phyloP scores from a whole-genome alignment of 306 rosid genomes.

The Cyclanthera cordifolia region DNA sequence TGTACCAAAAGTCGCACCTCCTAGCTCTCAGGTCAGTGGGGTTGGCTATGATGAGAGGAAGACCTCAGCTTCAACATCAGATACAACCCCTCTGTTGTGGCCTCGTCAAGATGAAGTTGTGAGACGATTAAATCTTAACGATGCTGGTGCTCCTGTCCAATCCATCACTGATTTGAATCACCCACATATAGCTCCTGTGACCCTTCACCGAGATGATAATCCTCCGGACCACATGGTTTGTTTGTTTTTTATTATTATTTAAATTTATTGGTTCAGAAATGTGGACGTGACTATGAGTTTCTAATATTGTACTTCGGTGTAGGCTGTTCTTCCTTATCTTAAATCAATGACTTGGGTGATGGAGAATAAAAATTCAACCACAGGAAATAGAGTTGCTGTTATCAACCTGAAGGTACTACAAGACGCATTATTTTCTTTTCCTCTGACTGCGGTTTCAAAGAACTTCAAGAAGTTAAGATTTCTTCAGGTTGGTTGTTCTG shows the following conservation, averaged over 20 bases:
- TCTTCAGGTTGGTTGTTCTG: not conserved
- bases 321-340: conserved; percentile 79
- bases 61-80: conserved; percentile 36
- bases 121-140: conserved; percentile 64
- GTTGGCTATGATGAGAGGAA: conserved; percentile 49
- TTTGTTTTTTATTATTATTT: conserved; percentile 8
- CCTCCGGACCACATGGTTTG: conserved; percentile 62
- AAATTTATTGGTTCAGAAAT: conserved; percentile 6
- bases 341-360: conserved; percentile 98
- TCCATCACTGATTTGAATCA: conserved; percentile 62
- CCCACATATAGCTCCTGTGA: conserved; percentile 81
- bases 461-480: not conserved
- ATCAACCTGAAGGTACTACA: conserved; percentile 66
- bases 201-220: conserved; percentile 77
- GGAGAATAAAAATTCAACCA: conserved; percentile 79
- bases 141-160: conserved; percentile 53
- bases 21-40: conserved; percentile 42
- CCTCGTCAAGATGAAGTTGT: conserved; percentile 70
- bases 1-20: conserved; percentile 59
- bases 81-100: conserved; percentile 75
- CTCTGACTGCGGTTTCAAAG: not conserved
- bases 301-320: conserved; percentile 11
- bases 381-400: conserved; percentile 71
- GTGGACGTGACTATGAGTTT: not conserved
- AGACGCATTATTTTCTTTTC: conserved; percentile 13